phyloP scores from a whole-genome alignment of 352 stramenopile genomes.

The Labyrinthula sp. region DNA sequence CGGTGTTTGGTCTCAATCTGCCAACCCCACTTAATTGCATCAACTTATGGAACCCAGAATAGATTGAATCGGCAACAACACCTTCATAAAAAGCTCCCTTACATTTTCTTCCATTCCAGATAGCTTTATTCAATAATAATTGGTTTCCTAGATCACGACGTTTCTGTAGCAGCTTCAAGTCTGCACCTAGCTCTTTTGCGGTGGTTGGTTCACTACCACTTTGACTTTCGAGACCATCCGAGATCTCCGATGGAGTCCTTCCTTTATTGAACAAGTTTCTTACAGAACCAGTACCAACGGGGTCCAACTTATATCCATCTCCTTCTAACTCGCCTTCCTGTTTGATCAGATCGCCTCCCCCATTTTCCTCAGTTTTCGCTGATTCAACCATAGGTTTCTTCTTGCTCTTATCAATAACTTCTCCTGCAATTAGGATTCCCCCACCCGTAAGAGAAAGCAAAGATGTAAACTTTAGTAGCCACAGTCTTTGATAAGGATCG shows the following conservation, averaged over 20 bases:
- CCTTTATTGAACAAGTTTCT: no score
- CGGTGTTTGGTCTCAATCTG: slow-evolving; percentile 48
- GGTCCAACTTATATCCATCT: slow-evolving; percentile 1
- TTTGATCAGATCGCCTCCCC: neutral
- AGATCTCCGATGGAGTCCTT: no score
- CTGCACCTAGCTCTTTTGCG: slow-evolving; percentile 9
- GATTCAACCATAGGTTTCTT: neutral
- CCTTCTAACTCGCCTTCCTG: slow-evolving; percentile 1
- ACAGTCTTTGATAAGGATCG: slow-evolving; percentile 7
- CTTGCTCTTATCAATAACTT: slow-evolving; percentile 30
- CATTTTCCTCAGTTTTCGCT: neutral
- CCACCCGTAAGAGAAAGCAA: slow-evolving; percentile 45
- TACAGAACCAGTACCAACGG: no score
- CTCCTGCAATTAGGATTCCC: slow-evolving; percentile 44
- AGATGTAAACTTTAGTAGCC: slow-evolving; percentile 38
- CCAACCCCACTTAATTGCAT: slow-evolving; percentile 47
- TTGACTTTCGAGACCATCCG: no score
- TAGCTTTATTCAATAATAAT: slow-evolving; percentile 29
- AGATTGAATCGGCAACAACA: slow-evolving; percentile 38
- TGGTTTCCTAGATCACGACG: slow-evolving; percentile 37
- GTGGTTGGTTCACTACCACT: no score
- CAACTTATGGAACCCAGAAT: slow-evolving; percentile 43
- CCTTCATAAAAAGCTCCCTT: slow-evolving; percentile 13
- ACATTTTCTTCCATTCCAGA: slow-evolving; percentile 3
- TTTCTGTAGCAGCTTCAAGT: slow-evolving; percentile 29